phyloP scores from a whole-genome alignment of 2,329 filamentous ascomycete species.

The Escovopsis sp. region DNA sequence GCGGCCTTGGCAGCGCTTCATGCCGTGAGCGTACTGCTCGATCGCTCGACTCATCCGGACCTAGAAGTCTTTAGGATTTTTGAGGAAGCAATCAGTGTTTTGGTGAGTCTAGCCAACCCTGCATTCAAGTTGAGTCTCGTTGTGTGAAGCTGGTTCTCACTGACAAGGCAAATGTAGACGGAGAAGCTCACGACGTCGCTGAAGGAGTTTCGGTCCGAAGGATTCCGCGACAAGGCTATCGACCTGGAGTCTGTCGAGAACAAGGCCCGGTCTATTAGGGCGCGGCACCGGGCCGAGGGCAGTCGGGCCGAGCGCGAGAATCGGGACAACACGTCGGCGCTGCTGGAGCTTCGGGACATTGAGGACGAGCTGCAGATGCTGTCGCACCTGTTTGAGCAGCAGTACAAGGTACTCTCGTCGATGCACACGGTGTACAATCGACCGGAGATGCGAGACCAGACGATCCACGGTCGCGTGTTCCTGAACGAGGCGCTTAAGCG shows the following conservation, averaged over 20 bases:
- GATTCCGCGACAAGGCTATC: conserved; percentile 30
- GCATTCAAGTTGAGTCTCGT: no score
- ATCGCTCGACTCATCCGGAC: conserved; percentile 42
- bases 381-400: conserved; percentile 39
- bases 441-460: conserved; percentile 24
- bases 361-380: conserved; percentile 47
- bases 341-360: conserved; percentile 47
- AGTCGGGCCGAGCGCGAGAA: conserved; percentile 39
- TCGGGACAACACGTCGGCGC: conserved; percentile 44
- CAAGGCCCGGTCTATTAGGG: conserved; percentile 23
- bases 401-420: conserved; percentile 31
- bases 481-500: conserved; percentile 35
- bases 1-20: conserved; percentile 47
- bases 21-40: conserved; percentile 45
- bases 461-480: conserved; percentile 32
- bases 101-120: conserved; percentile 26
- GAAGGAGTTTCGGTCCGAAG: conserved; percentile 44
- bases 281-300: conserved; percentile 23
- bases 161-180: no score
- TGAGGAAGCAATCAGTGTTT: conserved; percentile 47
- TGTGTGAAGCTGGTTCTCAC: no score
- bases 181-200: conserved; percentile 47
- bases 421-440: conserved; percentile 30
- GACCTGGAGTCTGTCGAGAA: conserved; percentile 25
- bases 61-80: conserved; percentile 50